phyloP scores from a whole-genome alignment of 2,329 filamentous ascomycete genomes.

The Colletotrichum sp. region DNA sequence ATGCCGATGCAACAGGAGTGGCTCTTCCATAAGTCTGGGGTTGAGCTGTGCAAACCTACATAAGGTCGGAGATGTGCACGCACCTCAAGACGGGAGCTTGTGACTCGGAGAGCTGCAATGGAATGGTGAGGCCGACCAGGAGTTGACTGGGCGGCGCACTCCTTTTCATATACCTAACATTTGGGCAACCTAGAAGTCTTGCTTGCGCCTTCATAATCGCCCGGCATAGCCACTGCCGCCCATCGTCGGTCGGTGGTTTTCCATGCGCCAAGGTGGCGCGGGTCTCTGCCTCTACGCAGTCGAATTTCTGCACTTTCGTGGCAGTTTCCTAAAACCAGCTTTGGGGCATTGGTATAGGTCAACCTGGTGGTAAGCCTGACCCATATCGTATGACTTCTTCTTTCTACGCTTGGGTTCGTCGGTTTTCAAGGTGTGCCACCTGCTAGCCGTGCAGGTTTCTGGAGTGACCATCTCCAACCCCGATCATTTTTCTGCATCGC shows the following conservation, averaged over 20 bases:
- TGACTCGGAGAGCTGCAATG: background rate
- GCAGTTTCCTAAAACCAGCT: background rate
- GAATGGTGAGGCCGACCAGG: background rate
- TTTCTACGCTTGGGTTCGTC: background rate
- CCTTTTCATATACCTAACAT: background rate
- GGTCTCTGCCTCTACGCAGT: background rate
- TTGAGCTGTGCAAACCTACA: background rate
- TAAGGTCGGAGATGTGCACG: background rate
- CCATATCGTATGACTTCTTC: background rate
- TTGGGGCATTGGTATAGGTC: background rate
- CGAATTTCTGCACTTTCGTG: background rate
- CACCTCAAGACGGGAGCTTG: background rate
- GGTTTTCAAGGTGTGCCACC: background rate
- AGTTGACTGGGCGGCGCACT: background rate
- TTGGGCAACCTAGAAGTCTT: background rate
- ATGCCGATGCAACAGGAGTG: background rate
- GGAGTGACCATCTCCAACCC: background rate
- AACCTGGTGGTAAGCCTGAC: background rate
- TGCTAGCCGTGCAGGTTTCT: background rate
- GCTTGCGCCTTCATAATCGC: background rate
- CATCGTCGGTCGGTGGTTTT: background rate
- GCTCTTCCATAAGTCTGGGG: background rate
- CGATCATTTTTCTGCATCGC: background rate
- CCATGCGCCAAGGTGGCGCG: background rate
- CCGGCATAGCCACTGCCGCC: background rate